Conservation (phyloP, 257 asterid genomes). For the Solanum chilense region DNA sequence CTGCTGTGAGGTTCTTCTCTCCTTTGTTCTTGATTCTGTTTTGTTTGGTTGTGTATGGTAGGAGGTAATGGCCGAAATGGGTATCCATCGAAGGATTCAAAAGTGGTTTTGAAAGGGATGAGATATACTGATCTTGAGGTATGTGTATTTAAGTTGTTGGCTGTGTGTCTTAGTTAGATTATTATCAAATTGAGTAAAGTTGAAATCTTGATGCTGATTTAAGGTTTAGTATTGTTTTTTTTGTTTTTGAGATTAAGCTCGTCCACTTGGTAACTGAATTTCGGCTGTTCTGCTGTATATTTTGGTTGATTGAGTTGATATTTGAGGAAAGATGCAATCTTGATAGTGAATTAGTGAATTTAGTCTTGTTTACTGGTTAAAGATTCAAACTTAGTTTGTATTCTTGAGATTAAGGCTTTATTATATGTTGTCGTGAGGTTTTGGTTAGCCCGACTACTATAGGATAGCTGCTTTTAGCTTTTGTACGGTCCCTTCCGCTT, state of each 20-base stretch:
- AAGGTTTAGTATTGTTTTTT: neutral
- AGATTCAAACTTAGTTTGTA: neutral
- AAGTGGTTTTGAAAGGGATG: conserved; percentile 75
- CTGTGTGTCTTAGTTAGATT: neutral
- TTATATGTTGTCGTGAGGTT: neutral
- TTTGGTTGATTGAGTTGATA: neutral
- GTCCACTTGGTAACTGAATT: neutral
- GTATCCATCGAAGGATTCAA: conserved; percentile 28
- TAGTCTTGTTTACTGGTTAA: neutral
- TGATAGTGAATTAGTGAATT: neutral
- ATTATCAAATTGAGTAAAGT: neutral
- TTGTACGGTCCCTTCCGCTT: neutral
- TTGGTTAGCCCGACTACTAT: neutral
- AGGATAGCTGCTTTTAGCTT: neutral
- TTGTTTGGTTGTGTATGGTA: neutral
- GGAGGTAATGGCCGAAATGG: conserved; percentile 20
- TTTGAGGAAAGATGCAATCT: neutral
- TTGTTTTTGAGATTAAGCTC: neutral
- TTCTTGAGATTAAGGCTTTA: neutral
- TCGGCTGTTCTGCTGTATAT: neutral
- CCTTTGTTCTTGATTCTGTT: neutral
- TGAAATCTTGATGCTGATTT: neutral
- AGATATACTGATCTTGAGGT: conserved; percentile 78
- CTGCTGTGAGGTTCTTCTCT: neutral
- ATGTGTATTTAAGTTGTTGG: neutral